Evolutionary conservation across 306 rosid species (phyloP).

Genomic region (Purshia tridentata): DNA sequence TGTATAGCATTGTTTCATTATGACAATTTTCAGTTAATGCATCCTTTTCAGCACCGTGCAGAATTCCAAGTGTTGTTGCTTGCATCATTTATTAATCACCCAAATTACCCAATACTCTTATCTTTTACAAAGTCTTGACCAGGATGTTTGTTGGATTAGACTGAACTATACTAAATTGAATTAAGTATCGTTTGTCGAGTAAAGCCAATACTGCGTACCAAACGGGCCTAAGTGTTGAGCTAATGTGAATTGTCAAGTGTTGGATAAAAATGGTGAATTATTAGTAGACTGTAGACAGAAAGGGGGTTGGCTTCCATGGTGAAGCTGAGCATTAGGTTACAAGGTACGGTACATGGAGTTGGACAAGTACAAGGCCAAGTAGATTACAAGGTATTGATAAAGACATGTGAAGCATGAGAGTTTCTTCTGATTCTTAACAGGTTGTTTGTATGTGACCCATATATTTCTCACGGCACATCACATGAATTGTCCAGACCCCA

Average conservation of each 20-base stretch:
- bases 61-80: conserved; percentile 6
- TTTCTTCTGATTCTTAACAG: conserved; percentile 14
- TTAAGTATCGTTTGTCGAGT: too few species aligned
- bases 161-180: too few species aligned
- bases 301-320: not conserved
- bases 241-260: too few species aligned
- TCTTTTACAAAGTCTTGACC: too few species aligned
- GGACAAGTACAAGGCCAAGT: conserved; percentile 1
- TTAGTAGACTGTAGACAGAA: not conserved
- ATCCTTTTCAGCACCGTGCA: not conserved
- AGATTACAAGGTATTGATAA: not conserved
- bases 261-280: too few species aligned
- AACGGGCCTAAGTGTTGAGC: too few species aligned
- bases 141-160: too few species aligned
- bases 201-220: too few species aligned
- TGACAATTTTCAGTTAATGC: not conserved
- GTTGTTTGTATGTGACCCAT: not conserved
- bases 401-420: conserved; percentile 15
- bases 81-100: not conserved
- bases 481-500: too few species aligned
- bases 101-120: too few species aligned
- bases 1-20: conserved; percentile 21
- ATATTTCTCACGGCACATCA: not conserved
- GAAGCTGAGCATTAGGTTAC: not conserved
- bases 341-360: not conserved